Conservation (phyloP, 805 yeast genomes). For the Millerozyma miso region DNA sequence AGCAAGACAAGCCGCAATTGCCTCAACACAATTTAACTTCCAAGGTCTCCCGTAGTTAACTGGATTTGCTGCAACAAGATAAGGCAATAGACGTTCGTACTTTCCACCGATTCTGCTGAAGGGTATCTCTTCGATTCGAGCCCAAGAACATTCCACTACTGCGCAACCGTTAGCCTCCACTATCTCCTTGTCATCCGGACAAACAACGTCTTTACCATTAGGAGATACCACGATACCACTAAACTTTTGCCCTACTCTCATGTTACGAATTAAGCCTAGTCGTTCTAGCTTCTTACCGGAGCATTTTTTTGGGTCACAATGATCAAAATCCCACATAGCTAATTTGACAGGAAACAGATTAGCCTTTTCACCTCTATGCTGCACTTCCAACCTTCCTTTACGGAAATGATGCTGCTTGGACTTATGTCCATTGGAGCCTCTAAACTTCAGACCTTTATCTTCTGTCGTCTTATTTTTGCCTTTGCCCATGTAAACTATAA, state of each 20-base stretch:
- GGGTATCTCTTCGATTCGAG: slow-evolving; percentile 94
- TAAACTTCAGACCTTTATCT: slow-evolving; percentile 26
- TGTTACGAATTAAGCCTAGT: slow-evolving; percentile 70
- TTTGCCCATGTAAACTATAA: slow-evolving; percentile 39
- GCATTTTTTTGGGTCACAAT: slow-evolving; percentile 97
- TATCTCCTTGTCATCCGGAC: slow-evolving; percentile 77
- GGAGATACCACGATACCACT: slow-evolving; percentile 91
- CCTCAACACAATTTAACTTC: slow-evolving; percentile 95
- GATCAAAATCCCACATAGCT: slow-evolving; percentile 99
- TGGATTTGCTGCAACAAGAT: slow-evolving; percentile 92
- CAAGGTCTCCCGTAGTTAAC: slow-evolving; percentile 97
- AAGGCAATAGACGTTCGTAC: slow-evolving; percentile 83
- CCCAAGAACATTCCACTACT: slow-evolving; percentile 99
- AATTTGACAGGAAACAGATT: slow-evolving; percentile 68
- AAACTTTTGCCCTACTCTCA: slow-evolving; percentile 91
- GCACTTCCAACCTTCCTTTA: slow-evolving; percentile 30
- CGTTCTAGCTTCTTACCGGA: slow-evolving; percentile 92
- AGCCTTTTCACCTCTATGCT: slow-evolving; percentile 15
- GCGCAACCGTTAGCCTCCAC: slow-evolving; percentile 88
- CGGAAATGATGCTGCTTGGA: slow-evolving; percentile 49
- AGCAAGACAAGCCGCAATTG: slow-evolving; percentile 94
- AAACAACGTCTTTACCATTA: slow-evolving; percentile 83
- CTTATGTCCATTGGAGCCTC: slow-evolving; percentile 55
- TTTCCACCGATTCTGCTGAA: slow-evolving; percentile 88
- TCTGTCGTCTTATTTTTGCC: slow-evolving; percentile 53